Base-by-base conservation (phyloP, 768 basidiomycete genomes). In the Tubosaeta sp. region DNA sequence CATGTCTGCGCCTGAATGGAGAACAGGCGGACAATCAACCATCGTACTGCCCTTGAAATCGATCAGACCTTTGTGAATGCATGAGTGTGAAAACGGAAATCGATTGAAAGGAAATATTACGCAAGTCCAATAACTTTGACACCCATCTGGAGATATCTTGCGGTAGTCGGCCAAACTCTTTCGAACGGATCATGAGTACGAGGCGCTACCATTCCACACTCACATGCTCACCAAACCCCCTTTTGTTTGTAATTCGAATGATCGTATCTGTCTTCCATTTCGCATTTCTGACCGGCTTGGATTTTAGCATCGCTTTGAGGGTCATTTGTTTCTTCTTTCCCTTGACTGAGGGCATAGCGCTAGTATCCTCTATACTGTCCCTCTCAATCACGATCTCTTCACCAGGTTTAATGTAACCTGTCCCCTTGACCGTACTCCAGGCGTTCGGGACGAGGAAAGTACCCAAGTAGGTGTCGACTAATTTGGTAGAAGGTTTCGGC, bases 111-210 rank as follows among this genome's bases (percentile, higher is more conserved):
- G 36, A 41, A 46, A 51, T 48, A 32, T 38, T 53, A 87, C 88
- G 80, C 38, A 83, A 72, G 58, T 93, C 90, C 13, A 92, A 70
- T 3, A 93, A 70, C 54, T 77, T 83, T 18, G 86, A 81, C 14
- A 88, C 76, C 90, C 89, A 92, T 57, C 75, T 73, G 5, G 87
- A 80, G 22, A 79, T 72, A 32, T 86, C 82, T 49, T 82, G 83
- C 0, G 86, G 82, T 24, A 94, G 66, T 22, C 90, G 75, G 10
- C 87, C 90, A 57, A 94, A 87, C 59, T 91, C 90, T 87, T 62
- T 48, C 21, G 22, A 46, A 43, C 19, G 25, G n/a, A 35, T 44
- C 13, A 45, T 3, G 24, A 29, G 25, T 27, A 27, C 25, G 39
- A 3, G 16, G 10, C 46, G 51, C 11, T 11, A 11, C n/a, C 4